Base-by-base conservation (phyloP, 2,329 filamentous ascomycete species). In the Phialocephala sp. region DNA sequence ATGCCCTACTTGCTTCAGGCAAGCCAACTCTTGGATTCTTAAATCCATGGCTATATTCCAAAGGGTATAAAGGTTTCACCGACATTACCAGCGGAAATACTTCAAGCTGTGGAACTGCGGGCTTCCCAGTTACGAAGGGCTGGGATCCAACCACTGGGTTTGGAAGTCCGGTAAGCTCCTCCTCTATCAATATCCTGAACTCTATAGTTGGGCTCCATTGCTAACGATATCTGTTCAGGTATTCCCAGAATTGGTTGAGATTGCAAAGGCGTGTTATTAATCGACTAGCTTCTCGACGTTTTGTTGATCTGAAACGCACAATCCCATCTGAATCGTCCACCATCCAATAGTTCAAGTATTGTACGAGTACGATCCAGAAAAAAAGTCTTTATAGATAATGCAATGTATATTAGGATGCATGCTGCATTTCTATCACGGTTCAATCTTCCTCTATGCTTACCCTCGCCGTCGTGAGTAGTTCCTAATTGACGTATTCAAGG, bases 1-100 rank as follows among this genome's bases (percentile, higher is more conserved):
- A 89, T 67, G 86, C 85, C 0, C 77, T 87, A 14, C 75, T 89
- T 22, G 77, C 82, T 0, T 78, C 77, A 11, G 84, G 84, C 8
- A 82, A 84, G 72, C 72, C 74, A 8, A 71, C 76, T 0, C 72
- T 81, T 1, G 80, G 80, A 1, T 81, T 80, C 72, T 66, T 81
- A 60, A 82, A 82, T 72, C 80, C 80, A 1, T 80, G 78, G 79
- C 63, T 81, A 27, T 82, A 81, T 62, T 68, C 67, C 1, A 73
- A 71, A 43, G 75, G 74, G 27, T 74, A 74, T 62, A 77, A 77
- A 59, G 78, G 73, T 1, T 72, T 80, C 45, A 79, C 75, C 4
- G 79, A 81, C 68, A 75, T 80, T 43, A 76, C 73, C 0, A 41
- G 59, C 2, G 80, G 80, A 12, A 76, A 74, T n/a, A 76, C 75